These are phyloP conservation scores for Candida easanensis DNA, from an alignment of 805 yeast genomes.

Conservation along the genomic window DNA sequence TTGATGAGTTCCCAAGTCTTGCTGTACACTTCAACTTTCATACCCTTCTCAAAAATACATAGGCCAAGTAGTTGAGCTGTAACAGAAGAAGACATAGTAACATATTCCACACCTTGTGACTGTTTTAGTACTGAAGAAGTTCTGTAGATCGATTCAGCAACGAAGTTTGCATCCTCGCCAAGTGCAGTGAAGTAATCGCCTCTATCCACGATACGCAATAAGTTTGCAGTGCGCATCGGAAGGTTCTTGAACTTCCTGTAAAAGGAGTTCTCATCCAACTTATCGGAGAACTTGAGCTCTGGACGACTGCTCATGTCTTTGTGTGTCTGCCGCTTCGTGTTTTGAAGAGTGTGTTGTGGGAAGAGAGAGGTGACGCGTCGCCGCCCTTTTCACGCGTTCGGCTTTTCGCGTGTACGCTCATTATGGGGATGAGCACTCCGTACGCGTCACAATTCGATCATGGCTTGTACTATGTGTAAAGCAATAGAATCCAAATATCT, in stretches of 20 bases:
- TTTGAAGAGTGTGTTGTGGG: too few species aligned
- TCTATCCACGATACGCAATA: constrained; percentile 74
- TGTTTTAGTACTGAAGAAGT: constrained; percentile 79
- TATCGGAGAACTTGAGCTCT: constrained; percentile 55
- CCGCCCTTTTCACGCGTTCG: too few species aligned
- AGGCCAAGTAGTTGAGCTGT: constrained; percentile 60
- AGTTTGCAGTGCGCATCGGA: constrained; percentile 43
- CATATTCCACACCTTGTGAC: constrained; percentile 52
- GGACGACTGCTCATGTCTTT: constrained; percentile 38
- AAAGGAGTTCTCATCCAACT: constrained; percentile 47
- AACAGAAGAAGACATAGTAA: constrained; percentile 76
- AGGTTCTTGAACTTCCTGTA: constrained; percentile 46
- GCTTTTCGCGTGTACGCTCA: too few species aligned
- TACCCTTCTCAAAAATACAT: constrained; percentile 67
- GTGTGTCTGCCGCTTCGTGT: too few species aligned
- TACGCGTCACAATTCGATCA: too few species aligned
- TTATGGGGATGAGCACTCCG: too few species aligned
- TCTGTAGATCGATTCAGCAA: constrained; percentile 82
- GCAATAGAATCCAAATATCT: too few species aligned
- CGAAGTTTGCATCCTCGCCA: constrained; percentile 72
- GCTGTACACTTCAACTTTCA: constrained; percentile 78
- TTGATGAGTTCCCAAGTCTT: constrained; percentile 55
- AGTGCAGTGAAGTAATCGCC: constrained; percentile 78
- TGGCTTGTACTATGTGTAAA: too few species aligned
- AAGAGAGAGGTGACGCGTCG: too few species aligned